Conservation (phyloP, 805 yeast genomes). For the Suhomyces canberraensis region DNA sequence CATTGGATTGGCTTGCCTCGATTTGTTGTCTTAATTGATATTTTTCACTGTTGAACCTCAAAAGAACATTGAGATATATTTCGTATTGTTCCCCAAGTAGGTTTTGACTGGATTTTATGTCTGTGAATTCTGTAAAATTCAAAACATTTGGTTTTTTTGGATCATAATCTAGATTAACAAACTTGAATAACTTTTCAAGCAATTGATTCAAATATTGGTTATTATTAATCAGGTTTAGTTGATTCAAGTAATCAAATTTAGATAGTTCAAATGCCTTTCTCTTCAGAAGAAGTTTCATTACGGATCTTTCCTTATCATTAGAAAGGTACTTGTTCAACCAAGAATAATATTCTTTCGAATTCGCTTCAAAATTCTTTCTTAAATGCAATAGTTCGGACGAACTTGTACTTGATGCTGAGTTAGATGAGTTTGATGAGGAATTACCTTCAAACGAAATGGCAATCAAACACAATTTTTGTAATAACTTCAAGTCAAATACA, state of each 20-base stretch:
- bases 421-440: slow-evolving; percentile 2
- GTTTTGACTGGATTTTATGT: slow-evolving; percentile 13
- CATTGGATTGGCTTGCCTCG: slow-evolving; percentile 37
- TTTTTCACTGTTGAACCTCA: slow-evolving; percentile 41
- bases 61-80: slow-evolving; percentile 31
- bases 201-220: slow-evolving; percentile 40
- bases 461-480: slow-evolving; percentile 23
- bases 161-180: slow-evolving; percentile 20
- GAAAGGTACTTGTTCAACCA: slow-evolving; percentile 44
- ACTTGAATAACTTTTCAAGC: slow-evolving; percentile 35
- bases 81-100: slow-evolving; percentile 22
- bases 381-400: slow-evolving; percentile 21
- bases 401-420: slow-evolving; percentile 2
- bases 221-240: slow-evolving; percentile 33
- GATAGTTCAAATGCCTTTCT: slow-evolving; percentile 40
- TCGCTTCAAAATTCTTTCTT: slow-evolving; percentile 36
- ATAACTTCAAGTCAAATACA: slow-evolving; percentile 25
- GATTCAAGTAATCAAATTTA: slow-evolving; percentile 46
- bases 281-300: slow-evolving; percentile 34
- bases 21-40: slow-evolving; percentile 39
- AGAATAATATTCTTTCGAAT: slow-evolving; percentile 40
- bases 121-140: slow-evolving; percentile 14
- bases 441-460: neutral
- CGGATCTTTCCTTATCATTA: slow-evolving; percentile 43
- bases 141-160: slow-evolving; percentile 11